phyloP scores from a whole-genome alignment of 2,329 filamentous ascomycete genomes.

The Didymellaceae sp. region DNA sequence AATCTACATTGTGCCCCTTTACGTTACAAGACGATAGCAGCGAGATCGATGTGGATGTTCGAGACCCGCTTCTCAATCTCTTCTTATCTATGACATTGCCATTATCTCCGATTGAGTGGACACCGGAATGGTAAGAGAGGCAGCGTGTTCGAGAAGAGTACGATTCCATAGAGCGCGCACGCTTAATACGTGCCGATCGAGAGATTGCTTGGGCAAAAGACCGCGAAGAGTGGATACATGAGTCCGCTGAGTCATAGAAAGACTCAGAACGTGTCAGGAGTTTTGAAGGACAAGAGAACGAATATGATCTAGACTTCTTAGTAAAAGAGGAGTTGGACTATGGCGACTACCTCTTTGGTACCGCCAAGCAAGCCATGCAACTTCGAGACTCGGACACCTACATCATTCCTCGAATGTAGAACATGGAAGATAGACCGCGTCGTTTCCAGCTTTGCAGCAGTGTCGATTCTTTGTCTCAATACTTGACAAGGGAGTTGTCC shows the following conservation, averaged over 20 bases:
- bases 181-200: background rate
- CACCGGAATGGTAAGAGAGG: background rate
- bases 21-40: background rate
- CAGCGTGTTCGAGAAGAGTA: background rate
- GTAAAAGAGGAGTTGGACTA: background rate
- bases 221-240: background rate
- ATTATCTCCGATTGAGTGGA: background rate
- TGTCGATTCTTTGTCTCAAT: background rate
- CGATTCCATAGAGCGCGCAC: conserved; percentile 1
- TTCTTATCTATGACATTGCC: background rate
- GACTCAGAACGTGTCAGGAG: background rate
- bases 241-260: background rate
- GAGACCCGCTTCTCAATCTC: background rate
- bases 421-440: background rate
- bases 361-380: background rate
- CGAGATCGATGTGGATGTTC: background rate
- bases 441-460: conserved; percentile 3
- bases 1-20: no score
- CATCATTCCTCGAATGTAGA: background rate
- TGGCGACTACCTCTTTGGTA: background rate
- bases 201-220: background rate
- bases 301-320: no score
- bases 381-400: background rate
- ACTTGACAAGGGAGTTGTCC: background rate
- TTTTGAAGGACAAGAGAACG: background rate